Evolutionary conservation across 345 rosid genomes (phyloP), one percentile per base, ranked within the genome.

Genomic region (Heritiera littoralis): DNA sequence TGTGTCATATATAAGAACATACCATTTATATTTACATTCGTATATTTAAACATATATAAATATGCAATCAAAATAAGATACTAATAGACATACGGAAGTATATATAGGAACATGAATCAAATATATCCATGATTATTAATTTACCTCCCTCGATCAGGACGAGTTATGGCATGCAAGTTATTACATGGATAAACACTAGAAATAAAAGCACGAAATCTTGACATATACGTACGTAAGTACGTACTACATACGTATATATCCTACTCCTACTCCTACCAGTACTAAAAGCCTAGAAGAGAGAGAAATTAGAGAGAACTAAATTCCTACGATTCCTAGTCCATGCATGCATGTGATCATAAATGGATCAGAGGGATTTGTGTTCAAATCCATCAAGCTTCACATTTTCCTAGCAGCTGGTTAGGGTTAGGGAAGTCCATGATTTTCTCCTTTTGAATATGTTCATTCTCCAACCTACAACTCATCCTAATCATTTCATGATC

Each of bases 371-470:
- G 7, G 38, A 30, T 45, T 11, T 46, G 48, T 3, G 40, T 6
- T 12, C 40, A 69, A 11, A 48, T 13, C 51, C 58, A 48, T 72
- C 46, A 72, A 72, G 76, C 76, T 72, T 54, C 64, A 35, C 64
- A 72, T 9, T 12, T 54, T 35, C 46, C 76, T 59, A 72, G 32
- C 49, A 28, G 28, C 35, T n/a, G 55, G 55, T 10, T 69, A 9
- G 73, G 30, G 49, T 69, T 69, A 41, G 54, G 0, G 0, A 11
- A 28, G 40, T 38, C 70, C 70, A 38, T 9, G 48, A 15, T 66
- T 38, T 38, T 48, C n/a, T 28, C 40, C 7, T 14, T 71, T 49
- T 46, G 75, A 46, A 49, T 43, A 15, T 48, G 40, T 4, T 49
- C 59, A 6, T 28, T 7, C 49, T 71, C 18, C 32, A 46, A 6